phyloP scores from a whole-genome alignment of 2,329 filamentous ascomycete genomes.

The Nemania abortiva region DNA sequence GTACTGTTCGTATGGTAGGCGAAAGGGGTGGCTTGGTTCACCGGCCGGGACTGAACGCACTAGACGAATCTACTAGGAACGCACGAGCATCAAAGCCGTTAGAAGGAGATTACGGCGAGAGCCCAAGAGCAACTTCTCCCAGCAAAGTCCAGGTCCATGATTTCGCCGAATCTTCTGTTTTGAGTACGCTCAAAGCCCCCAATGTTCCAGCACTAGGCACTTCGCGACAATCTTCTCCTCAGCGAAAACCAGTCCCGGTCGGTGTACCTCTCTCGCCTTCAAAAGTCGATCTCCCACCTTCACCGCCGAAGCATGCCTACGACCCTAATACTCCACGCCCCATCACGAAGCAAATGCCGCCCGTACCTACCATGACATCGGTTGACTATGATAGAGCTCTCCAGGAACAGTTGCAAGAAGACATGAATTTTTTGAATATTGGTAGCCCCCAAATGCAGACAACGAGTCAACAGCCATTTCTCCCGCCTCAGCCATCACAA shows the following conservation, averaged over 20 bases:
- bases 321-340: constrained; percentile 61
- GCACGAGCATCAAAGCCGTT: constrained; percentile 70
- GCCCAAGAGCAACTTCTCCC: constrained; percentile 63
- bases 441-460: constrained; percentile 47
- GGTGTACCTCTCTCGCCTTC: constrained; percentile 62
- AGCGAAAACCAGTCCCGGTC: constrained; percentile 64
- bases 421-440: constrained; percentile 70
- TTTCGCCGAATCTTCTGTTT: constrained; percentile 57
- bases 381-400: constrained; percentile 71
- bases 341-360: constrained; percentile 61
- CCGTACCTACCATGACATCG: constrained; percentile 62
- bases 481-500: constrained; percentile 50
- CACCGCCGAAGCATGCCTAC: constrained; percentile 63
- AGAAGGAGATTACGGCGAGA: constrained; percentile 67
- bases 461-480: constrained; percentile 39
- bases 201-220: constrained; percentile 59
- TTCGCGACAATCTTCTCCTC: constrained; percentile 70
- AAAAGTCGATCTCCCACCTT: constrained; percentile 71
- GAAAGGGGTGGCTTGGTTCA: constrained; percentile 69
- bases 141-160: constrained; percentile 63
- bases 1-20: constrained; percentile 86
- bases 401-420: constrained; percentile 72
- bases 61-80: constrained; percentile 87
- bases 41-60: constrained; percentile 71
- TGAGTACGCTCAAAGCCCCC: constrained; percentile 67